phyloP scores from a whole-genome alignment of 176 grass and related monocot species.

The Hordeum marinum region DNA sequence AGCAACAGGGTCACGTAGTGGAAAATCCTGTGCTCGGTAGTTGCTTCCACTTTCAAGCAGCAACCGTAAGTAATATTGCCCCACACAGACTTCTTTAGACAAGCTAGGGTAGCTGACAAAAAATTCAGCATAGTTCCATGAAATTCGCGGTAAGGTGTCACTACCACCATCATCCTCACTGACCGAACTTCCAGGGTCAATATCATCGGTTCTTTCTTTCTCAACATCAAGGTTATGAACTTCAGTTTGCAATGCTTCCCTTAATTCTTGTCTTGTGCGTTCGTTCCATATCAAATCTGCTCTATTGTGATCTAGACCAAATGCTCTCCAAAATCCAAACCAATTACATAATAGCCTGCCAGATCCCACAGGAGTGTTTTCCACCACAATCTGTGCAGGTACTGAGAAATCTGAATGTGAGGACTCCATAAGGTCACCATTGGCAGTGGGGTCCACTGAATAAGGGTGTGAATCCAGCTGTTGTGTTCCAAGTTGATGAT shows the following conservation, averaged over 20 bases:
- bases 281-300: slow-evolving; percentile 99
- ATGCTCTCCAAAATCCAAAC: slow-evolving; percentile 95
- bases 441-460: slow-evolving; percentile 47
- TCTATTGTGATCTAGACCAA: slow-evolving; percentile 91
- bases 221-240: slow-evolving; percentile 99
- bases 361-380: slow-evolving; percentile 99
- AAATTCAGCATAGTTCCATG: slow-evolving; percentile 99
- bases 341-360: slow-evolving; percentile 94
- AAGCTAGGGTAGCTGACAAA: slow-evolving; percentile 87
- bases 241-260: slow-evolving; percentile 91
- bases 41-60: slow-evolving; percentile 91
- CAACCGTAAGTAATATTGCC: slow-evolving; percentile 89
- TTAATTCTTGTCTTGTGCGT: slow-evolving; percentile 91
- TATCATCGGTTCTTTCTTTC: slow-evolving; percentile 94
- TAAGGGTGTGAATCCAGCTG: slow-evolving; percentile 51
- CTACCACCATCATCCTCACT: slow-evolving; percentile 46
- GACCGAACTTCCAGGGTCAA: slow-evolving; percentile 64
- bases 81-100: slow-evolving; percentile 97
- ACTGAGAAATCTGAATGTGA: slow-evolving; percentile 69
- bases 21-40: slow-evolving; percentile 73
- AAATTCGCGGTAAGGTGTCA: slow-evolving; percentile 82
- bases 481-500: slow-evolving; percentile 33
- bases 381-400: slow-evolving; percentile 92
- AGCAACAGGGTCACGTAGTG: slow-evolving; percentile 90
- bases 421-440: slow-evolving; percentile 53